Base-by-base conservation (phyloP, 2,329 filamentous ascomycete genomes). In the Neospermospora avenae region DNA sequence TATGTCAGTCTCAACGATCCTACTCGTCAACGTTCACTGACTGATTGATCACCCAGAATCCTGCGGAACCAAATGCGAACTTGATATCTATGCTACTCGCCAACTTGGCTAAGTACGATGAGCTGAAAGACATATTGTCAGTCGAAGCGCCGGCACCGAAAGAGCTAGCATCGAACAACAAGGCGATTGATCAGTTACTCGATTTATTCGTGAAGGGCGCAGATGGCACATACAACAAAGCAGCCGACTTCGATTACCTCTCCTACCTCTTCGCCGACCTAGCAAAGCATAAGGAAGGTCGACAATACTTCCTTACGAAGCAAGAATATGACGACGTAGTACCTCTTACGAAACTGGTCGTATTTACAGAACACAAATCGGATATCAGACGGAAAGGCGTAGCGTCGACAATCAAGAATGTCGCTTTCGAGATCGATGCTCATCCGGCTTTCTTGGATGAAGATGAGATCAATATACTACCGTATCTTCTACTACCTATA, bases 141-240 rank as follows among this genome's bases (percentile, higher is more conserved):
- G 79, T 89, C 58, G 89, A 88, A 70, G 88, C 91, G 64, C 77
- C 82, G 6, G 74, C 87, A 0, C 89, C 91, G 2, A 83, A 86
- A 58, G 80, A 81, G n/a, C 82, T 96, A 6, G 86, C 84, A 5
- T 88, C 85, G 1, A 90, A 91, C 42, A 82, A 87, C 37, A 80
- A 84, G 60, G 87, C 91, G 4, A 84, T 98, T 69, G 92, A 97
- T 74, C 95, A 98, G 75, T 79, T 99, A 31, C 85, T 99, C 74
- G 95, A 98, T 74, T 88, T 96, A 68, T 99, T 99, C 72, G 95
- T 98, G 72, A 96, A 95, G 77, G 93, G 93, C 20, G 87, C 90
- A 22, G 87, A 89, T 63, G 89, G 89, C 24, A 80, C 81, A 10
- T 92, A 95, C 75, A 98, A 98, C 80, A 88, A 89, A 71, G 74